Conservation (phyloP, 148 eudicot genomes). For the Fagopyrum tataricum region DNA sequence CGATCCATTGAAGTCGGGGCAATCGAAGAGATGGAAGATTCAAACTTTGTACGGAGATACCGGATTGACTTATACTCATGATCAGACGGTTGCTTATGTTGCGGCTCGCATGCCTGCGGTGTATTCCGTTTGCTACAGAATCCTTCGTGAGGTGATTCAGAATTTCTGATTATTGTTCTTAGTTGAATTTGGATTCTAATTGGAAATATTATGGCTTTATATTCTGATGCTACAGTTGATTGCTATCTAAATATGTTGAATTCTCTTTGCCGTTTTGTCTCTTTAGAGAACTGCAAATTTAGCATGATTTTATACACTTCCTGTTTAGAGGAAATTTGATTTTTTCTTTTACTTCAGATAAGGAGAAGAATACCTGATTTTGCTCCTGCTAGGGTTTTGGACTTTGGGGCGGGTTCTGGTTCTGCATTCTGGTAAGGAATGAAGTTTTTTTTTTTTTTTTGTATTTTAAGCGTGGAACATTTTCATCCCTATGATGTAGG, state of each 20-base stretch:
- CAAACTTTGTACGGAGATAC: slow-evolving; percentile 60
- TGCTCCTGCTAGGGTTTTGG: slow-evolving; percentile 67
- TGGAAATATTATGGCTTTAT: not conserved
- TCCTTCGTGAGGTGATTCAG: slow-evolving; percentile 65
- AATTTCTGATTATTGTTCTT: slow-evolving; percentile 6
- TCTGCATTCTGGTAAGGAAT: slow-evolving; percentile 80
- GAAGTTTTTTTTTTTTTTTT: not conserved
- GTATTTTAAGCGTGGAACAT: not conserved
- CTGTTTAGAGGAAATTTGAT: not conserved
- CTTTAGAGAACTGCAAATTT: slow-evolving; percentile 16
- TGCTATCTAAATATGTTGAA: not conserved
- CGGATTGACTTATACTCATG: slow-evolving; percentile 61
- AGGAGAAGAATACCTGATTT: slow-evolving; percentile 66
- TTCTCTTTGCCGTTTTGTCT: not conserved
- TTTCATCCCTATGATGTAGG: slow-evolving; percentile 26
- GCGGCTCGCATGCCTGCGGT: slow-evolving; percentile 93
- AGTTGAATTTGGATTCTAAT: not conserved
- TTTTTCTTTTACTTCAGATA: slow-evolving; percentile 23
- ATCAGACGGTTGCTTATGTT: slow-evolving; percentile 68
- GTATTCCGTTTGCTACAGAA: slow-evolving; percentile 67
- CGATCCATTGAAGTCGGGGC: slow-evolving; percentile 55
- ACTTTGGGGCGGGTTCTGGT: slow-evolving; percentile 98
- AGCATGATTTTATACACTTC: not conserved
- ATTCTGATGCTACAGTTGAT: not conserved
- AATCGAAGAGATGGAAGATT: slow-evolving; percentile 76